Percentiles rank a stretch among this genome's conserved stretches.
Evolutionary conservation across 2,329 filamentous ascomycete species (phyloP).

Genomic region (Xylaria sp.): DNA sequence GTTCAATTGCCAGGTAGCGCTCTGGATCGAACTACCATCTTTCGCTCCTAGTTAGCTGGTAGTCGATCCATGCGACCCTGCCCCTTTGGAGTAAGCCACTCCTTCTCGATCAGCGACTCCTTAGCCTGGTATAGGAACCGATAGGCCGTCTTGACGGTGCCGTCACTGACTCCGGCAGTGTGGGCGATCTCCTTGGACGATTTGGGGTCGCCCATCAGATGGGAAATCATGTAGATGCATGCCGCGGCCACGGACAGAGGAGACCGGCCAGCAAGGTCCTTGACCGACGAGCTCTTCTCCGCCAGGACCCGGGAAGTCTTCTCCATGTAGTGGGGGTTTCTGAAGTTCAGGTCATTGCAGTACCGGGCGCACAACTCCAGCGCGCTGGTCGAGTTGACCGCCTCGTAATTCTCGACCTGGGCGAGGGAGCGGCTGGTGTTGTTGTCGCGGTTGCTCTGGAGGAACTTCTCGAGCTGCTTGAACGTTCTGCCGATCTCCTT

Average conservation of each 20-base stretch:
- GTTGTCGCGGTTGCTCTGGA: constrained; percentile 72
- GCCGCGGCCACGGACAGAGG: constrained; percentile 92
- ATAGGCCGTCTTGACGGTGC: constrained; percentile 95
- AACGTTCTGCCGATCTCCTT: constrained; percentile 97
- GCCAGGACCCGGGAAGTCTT: constrained; percentile 81
- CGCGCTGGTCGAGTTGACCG: constrained; percentile 76
- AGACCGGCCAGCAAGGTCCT: constrained; percentile 86
- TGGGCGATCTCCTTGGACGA: constrained; percentile 83
- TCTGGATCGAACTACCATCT: neutral
- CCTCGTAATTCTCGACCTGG: constrained; percentile 70
- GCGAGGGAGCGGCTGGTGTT: constrained; percentile 54
- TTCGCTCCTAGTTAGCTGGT: constrained; percentile 55
- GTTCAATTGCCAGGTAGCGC: neutral
- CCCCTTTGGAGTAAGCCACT: constrained; percentile 70
- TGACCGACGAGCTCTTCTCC: constrained; percentile 73
- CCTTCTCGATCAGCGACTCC: constrained; percentile 72
- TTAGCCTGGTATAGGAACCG: constrained; percentile 79
- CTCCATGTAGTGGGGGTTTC: constrained; percentile 72
- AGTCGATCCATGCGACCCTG: constrained; percentile 72
- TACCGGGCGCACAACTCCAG: constrained; percentile 87
- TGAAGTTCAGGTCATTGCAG: constrained; percentile 78
- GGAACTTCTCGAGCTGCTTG: constrained; percentile 88
- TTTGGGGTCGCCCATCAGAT: constrained; percentile 78
- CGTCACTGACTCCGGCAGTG: constrained; percentile 89
- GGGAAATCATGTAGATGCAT: constrained; percentile 94